A percentile compares a stretch with the other conserved stretches of the same genome.
Evolutionary conservation across 2,329 filamentous ascomycete species (phyloP).

Genomic region (Pestalotiopsis sp.): DNA sequence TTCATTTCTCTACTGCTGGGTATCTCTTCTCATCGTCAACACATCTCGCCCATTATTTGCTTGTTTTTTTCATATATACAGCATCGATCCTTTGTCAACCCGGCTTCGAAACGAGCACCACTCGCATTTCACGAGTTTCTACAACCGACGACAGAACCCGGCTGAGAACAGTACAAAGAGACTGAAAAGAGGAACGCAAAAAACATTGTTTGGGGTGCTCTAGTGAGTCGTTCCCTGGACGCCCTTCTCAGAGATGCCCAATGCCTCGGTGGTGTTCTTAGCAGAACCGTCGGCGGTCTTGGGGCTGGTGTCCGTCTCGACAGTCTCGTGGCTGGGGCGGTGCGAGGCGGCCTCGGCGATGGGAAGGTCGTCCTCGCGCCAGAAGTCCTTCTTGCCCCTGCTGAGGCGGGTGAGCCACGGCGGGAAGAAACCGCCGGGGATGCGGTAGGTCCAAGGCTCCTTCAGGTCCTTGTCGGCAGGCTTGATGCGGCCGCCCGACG

Average conservation of each 20-base stretch:
- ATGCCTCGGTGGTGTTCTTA: constrained; percentile 2
- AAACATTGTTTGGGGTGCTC: neutral
- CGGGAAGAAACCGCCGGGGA: constrained; percentile 75
- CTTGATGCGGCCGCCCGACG: constrained; percentile 69
- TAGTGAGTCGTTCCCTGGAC: neutral
- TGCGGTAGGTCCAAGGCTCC: constrained; percentile 79
- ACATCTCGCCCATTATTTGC: neutral
- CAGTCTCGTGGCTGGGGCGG: neutral
- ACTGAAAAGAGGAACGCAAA: neutral
- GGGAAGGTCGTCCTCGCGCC: constrained; percentile 48
- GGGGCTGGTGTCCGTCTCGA: neutral
- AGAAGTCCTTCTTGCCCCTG: constrained; percentile 74
- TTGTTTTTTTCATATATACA: neutral
- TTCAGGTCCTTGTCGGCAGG: constrained; percentile 77
- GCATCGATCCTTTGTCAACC: neutral
- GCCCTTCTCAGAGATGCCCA: neutral
- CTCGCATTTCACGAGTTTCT: neutral
- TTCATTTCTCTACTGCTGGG: neutral
- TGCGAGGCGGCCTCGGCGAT: constrained; percentile 23
- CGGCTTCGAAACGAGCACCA: neutral
- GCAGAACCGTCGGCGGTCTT: neutral
- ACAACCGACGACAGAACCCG: neutral
- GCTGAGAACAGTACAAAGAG: neutral
- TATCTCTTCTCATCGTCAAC: neutral
- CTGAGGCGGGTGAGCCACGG: constrained; percentile 69